Evolutionary conservation across 208 protist genomes (phyloP), one percentile per base, ranked within the genome.

Genomic region (Vickermania ingenoplastis): DNA sequence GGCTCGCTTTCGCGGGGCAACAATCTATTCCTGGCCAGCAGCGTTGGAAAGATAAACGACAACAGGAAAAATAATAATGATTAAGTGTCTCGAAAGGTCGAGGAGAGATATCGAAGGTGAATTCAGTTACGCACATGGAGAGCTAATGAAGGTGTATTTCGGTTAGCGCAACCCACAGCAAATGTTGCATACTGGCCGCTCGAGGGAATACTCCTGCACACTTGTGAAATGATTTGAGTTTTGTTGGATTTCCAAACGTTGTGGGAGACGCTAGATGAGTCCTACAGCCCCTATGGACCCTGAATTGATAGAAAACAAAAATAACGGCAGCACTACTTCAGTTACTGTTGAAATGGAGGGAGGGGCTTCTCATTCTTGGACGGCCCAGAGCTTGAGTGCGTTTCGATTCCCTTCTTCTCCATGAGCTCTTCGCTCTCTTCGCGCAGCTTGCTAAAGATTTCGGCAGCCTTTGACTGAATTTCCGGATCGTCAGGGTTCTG

Each of bases 401-500:
- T 57, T 56, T 87, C 81, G 0, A 89, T 23, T 7, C 82, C 86
- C 14, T 77, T 77, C 59, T 80, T 72, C 61, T 63, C 59, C 67
- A 89, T 79, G 53, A 88, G 31, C 31, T 80, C 71, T 17, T 74
- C 78, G 52, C 81, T 89, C 67, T 93, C 86, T 36, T 87, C 69
- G 2, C 73, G 80, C 26, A 94, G 71, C 24, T 77, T 58, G 54
- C 80, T 72, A 50, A 89, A 89, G 1, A 94, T 55, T 22, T 85
- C 77, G 60, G 90, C 83, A 3, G 86, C 86, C 63, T 80, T 79
- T 13, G 59, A 59, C 58, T 89, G 81, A 24, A 88, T 65, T 29
- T 36, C 60, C 45, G 63, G 69, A 59, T 94, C 79, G 52, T 89
- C 79, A 36, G 83, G 86, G 63, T 94, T 91, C 52, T 88, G 80